These are phyloP conservation scores for Fulvia fulva DNA, from an alignment of 2,329 filamentous ascomycete species.

Conservation along the genomic window DNA sequence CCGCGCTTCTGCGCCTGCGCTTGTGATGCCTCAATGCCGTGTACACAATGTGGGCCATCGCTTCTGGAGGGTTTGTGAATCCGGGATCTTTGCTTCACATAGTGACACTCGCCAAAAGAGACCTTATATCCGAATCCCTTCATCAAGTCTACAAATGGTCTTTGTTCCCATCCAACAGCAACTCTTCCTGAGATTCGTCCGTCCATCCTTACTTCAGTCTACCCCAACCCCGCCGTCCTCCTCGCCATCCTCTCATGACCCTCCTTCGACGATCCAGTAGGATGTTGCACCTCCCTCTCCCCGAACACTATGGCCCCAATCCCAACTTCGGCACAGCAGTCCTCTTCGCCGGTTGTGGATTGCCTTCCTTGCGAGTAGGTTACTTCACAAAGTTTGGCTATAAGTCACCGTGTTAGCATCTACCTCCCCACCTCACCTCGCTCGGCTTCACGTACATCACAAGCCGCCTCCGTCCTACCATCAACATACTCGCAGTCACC, in stretches of 20 bases:
- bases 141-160: too few species aligned
- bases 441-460: background rate
- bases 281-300: background rate
- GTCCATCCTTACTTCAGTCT: background rate
- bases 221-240: background rate
- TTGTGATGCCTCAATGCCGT: background rate
- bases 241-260: background rate
- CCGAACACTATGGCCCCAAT: too few species aligned
- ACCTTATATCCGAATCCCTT: too few species aligned
- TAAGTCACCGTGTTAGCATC: too few species aligned
- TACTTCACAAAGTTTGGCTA: background rate
- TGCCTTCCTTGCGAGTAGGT: background rate
- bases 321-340: background rate
- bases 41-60: too few species aligned
- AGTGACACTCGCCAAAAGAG: too few species aligned
- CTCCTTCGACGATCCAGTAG: background rate
- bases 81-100: too few species aligned
- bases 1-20: background rate
- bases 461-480: background rate
- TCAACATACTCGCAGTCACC: background rate
- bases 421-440: too few species aligned
- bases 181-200: too few species aligned
- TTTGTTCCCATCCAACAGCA: too few species aligned
- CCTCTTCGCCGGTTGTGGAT: background rate
- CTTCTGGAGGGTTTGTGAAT: too few species aligned